A percentile compares a stretch with the other conserved stretches of the same genome.
Conservation (phyloP, 2,329 filamentous ascomycete genomes). For the Exophiala xenobiotica region DNA sequence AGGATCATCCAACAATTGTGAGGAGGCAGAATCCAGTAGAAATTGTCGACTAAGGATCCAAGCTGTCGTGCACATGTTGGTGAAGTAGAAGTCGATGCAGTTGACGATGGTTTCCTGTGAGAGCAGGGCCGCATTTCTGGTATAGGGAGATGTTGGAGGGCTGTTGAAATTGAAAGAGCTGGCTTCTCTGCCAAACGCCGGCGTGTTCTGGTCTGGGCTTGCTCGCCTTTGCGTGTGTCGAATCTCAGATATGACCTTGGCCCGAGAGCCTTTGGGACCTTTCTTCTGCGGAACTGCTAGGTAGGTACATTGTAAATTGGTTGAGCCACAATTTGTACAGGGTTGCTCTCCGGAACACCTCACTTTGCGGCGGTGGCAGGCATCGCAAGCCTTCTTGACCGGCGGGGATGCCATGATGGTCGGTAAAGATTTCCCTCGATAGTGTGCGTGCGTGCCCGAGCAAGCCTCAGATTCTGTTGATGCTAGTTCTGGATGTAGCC, state of each 20-base stretch:
- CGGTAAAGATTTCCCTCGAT: too few relatives aligned
- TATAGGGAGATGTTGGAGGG: constrained; percentile 50
- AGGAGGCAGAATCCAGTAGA: constrained; percentile 36
- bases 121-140: constrained; percentile 61
- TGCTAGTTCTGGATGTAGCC: too few relatives aligned
- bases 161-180: constrained; percentile 55
- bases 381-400: constrained; percentile 34
- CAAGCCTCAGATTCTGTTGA: too few relatives aligned
- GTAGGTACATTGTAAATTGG: constrained; percentile 69
- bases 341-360: constrained; percentile 45
- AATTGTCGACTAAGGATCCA: constrained; percentile 41
- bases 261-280: constrained; percentile 70
- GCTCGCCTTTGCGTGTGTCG: constrained; percentile 66
- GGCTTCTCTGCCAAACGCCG: constrained; percentile 2
- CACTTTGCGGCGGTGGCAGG: constrained; percentile 33
- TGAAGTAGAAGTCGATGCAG: constrained; percentile 68
- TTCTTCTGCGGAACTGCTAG: constrained; percentile 75
- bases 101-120: constrained; percentile 64
- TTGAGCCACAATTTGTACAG: constrained; percentile 68
- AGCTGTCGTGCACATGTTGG: constrained; percentile 53
- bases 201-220: constrained; percentile 57
- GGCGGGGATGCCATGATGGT: constrained; percentile 22
- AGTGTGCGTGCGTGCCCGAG: too few relatives aligned
- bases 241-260: constrained; percentile 73
- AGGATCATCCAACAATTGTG: constrained; percentile 42